A percentile compares a stretch with the other conserved stretches of the same genome.
Evolutionary conservation across 2,329 filamentous ascomycete genomes (phyloP).

Genomic region (Fusarium pseudograminearum): DNA sequence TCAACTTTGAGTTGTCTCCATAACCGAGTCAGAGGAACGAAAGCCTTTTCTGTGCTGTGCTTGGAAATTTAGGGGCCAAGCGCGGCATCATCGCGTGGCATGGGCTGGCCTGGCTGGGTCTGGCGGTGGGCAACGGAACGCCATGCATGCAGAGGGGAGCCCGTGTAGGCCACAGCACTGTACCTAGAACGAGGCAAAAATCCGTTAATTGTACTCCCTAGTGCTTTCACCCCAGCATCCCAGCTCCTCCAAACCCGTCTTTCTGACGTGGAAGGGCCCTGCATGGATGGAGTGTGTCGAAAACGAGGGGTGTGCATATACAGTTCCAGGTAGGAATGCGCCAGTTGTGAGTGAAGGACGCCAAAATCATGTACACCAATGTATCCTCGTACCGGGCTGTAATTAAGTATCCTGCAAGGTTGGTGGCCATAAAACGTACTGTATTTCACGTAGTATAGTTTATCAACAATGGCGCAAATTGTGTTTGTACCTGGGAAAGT

Average conservation of each 20-base stretch:
- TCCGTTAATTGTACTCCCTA: not conserved
- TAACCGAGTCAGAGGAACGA: slow-evolving; percentile 8
- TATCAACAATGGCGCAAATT: not conserved
- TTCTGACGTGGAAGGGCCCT: slow-evolving; percentile 14
- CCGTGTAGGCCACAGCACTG: slow-evolving; percentile 6
- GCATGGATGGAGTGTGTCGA: not conserved
- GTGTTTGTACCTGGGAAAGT: not conserved
- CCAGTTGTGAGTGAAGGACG: slow-evolving; percentile 2
- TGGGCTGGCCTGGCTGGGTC: slow-evolving; percentile 42
- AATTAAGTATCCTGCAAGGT: slow-evolving; percentile 3
- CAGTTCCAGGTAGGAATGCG: slow-evolving; percentile 2
- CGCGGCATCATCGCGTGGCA: slow-evolving; percentile 37
- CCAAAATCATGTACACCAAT: slow-evolving; percentile 2
- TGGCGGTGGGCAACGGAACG: slow-evolving; percentile 29
- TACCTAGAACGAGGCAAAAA: not conserved
- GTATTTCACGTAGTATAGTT: not conserved
- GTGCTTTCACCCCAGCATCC: not conserved
- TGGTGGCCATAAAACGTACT: not conserved
- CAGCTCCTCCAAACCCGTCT: slow-evolving; percentile 2
- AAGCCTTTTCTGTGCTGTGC: slow-evolving; percentile 1
- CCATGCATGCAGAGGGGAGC: slow-evolving; percentile 17
- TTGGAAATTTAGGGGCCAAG: slow-evolving; percentile 38
- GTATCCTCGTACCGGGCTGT: slow-evolving; percentile 2
- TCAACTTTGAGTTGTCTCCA: slow-evolving; percentile 6
- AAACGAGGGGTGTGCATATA: not conserved